A percentile compares a stretch with the other conserved stretches of the same genome.
phyloP scores from a whole-genome alignment of 2,329 filamentous ascomycete genomes.

The Fusarium circinatum region DNA sequence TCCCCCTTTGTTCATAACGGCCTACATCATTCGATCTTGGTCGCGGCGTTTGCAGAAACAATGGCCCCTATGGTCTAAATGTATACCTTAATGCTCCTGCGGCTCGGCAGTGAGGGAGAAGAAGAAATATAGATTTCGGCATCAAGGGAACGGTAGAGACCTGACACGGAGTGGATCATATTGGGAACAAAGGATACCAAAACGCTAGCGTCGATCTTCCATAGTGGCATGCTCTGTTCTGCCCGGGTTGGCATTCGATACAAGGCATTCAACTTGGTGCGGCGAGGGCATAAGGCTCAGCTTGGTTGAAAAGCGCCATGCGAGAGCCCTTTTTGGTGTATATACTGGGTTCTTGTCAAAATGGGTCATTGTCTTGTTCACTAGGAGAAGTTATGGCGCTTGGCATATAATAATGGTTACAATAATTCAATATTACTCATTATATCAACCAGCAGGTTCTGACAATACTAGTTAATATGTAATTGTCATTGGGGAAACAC shows the following conservation, averaged over 20 bases:
- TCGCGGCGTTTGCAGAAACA: conserved; percentile 40
- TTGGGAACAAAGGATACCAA: conserved; percentile 17
- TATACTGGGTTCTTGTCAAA: not conserved
- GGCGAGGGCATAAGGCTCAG: conserved; percentile 18
- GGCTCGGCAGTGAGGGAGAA: conserved; percentile 37
- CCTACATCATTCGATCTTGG: conserved; percentile 27
- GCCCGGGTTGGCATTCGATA: conserved; percentile 22
- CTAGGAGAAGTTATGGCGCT: not conserved
- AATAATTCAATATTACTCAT: conserved; percentile 16
- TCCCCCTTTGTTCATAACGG: conserved; percentile 32
- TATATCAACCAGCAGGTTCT: not conserved
- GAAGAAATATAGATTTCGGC: conserved; percentile 22
- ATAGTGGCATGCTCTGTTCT: conserved; percentile 17
- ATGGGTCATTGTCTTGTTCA: not conserved
- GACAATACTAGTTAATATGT: not conserved
- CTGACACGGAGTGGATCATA: conserved; percentile 11
- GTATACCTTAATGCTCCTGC: conserved; percentile 45
- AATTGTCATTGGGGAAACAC: not conserved
- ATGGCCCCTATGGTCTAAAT: conserved; percentile 35
- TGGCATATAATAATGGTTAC: conserved; percentile 7
- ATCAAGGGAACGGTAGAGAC: conserved; percentile 25
- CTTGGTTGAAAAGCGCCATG: conserved; percentile 5
- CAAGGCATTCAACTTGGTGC: not conserved
- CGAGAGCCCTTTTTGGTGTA: not conserved
- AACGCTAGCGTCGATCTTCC: conserved; percentile 14